A percentile compares a stretch with the other conserved stretches of the same genome.
These are phyloP conservation scores for Penicillium concentricum DNA, from an alignment of 2,329 filamentous ascomycete species.

Conservation along the genomic window DNA sequence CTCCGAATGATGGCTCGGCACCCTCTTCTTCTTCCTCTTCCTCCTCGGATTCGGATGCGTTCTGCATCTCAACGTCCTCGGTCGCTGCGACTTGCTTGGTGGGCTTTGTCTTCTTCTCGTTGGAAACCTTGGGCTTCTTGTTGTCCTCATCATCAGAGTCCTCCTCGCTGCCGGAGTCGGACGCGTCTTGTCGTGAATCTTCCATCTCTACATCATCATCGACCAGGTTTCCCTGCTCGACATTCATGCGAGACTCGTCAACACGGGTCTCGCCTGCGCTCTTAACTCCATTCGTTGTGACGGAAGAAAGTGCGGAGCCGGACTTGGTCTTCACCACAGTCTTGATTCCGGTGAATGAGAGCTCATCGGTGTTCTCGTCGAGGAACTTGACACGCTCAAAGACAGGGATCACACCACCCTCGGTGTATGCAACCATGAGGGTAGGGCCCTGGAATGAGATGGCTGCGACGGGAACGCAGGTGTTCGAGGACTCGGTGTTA, in stretches of 20 bases:
- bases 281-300: constrained; percentile 55
- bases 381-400: constrained; percentile 52
- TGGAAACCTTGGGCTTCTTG: constrained; percentile 13
- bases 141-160: constrained; percentile 28
- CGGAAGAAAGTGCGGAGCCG: constrained; percentile 45
- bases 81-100: constrained; percentile 22
- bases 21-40: constrained; percentile 42
- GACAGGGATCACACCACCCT: constrained; percentile 50
- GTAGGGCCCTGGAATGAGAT: constrained; percentile 47
- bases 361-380: constrained; percentile 44
- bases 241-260: constrained; percentile 57
- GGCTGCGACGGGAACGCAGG: constrained; percentile 44
- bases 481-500: constrained; percentile 41
- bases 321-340: constrained; percentile 47
- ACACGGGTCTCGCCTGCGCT: constrained; percentile 52
- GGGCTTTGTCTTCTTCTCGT: constrained; percentile 23
- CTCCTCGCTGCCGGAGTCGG: constrained; percentile 28
- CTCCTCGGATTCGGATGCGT: constrained; percentile 31
- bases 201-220: constrained; percentile 41
- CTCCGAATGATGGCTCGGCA: constrained; percentile 75
- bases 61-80: constrained; percentile 45
- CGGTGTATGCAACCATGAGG: constrained; percentile 49
- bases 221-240: constrained; percentile 50
- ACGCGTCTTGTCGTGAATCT: constrained; percentile 30
- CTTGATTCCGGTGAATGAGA: constrained; percentile 46